These are phyloP conservation scores for Schizosaccharomyces versatilis DNA, from an alignment of 1,139 yeast genomes.

Conservation along the genomic window DNA sequence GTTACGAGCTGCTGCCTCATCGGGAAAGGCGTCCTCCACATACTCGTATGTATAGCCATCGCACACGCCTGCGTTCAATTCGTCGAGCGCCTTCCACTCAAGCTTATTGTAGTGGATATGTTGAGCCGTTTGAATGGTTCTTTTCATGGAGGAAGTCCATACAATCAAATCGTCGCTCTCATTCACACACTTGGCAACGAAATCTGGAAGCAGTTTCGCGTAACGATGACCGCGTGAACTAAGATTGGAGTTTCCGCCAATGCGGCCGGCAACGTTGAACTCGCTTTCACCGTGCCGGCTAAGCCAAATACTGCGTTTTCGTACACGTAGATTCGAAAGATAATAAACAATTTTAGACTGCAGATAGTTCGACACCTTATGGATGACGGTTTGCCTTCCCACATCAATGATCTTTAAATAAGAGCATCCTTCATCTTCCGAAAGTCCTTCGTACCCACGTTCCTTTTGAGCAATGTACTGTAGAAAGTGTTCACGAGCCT, in stretches of 20 bases:
- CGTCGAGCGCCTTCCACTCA: slow-evolving; percentile 93
- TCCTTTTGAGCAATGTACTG: slow-evolving; percentile 55
- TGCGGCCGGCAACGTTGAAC: slow-evolving; percentile 77
- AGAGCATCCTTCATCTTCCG: slow-evolving; percentile 42
- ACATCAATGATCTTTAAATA: slow-evolving; percentile 75
- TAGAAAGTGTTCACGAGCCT: slow-evolving; percentile 49
- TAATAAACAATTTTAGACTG: slow-evolving; percentile 87
- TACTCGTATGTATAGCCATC: slow-evolving; percentile 87
- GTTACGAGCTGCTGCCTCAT: slow-evolving; percentile 86
- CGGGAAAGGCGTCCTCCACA: slow-evolving; percentile 64
- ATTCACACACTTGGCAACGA: slow-evolving; percentile 43
- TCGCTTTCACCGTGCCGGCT: slow-evolving; percentile 90
- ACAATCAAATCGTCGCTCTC: slow-evolving; percentile 67
- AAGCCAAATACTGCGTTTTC: slow-evolving; percentile 77
- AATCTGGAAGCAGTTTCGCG: slow-evolving; percentile 58
- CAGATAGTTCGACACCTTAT: slow-evolving; percentile 66
- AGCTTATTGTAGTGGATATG: slow-evolving; percentile 61
- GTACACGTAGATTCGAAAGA: slow-evolving; percentile 83
- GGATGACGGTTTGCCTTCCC: slow-evolving; percentile 67
- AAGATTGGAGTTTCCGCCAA: slow-evolving; percentile 85
- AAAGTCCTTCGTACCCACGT: slow-evolving; percentile 51
- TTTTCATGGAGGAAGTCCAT: slow-evolving; percentile 82
- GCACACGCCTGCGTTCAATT: slow-evolving; percentile 92
- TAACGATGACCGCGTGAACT: slow-evolving; percentile 72
- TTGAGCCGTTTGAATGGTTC: slow-evolving; percentile 87